phyloP scores from a whole-genome alignment of 2,329 filamentous ascomycete genomes.

The Epichloe gansuensis region DNA sequence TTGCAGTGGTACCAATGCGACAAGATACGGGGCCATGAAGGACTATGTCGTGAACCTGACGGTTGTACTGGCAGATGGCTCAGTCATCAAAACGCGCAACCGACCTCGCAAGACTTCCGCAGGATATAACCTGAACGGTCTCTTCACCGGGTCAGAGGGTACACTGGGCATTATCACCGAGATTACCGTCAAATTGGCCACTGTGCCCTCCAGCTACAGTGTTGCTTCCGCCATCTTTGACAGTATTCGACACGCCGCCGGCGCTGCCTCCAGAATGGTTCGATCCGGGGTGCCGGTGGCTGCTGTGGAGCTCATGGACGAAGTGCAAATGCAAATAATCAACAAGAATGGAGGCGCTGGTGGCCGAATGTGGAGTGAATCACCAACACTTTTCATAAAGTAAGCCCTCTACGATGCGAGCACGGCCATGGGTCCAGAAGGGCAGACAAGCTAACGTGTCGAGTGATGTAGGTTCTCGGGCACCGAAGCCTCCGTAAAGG shows the following conservation, averaged over 20 bases:
- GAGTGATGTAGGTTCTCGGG: slow-evolving; percentile 41
- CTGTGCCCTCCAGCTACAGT: slow-evolving; percentile 49
- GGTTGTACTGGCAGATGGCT: slow-evolving; percentile 57
- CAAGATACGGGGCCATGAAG: slow-evolving; percentile 63
- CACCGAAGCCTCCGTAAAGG: slow-evolving; percentile 47
- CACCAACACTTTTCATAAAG: slow-evolving; percentile 64
- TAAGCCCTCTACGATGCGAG: slow-evolving; percentile 8
- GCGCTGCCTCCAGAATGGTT: slow-evolving; percentile 52
- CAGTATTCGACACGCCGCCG: slow-evolving; percentile 47
- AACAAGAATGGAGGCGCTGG: slow-evolving; percentile 50
- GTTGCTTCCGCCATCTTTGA: slow-evolving; percentile 53
- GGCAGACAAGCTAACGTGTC: neutral
- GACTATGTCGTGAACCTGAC: slow-evolving; percentile 64
- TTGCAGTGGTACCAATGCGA: slow-evolving; percentile 49
- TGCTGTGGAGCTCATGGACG: slow-evolving; percentile 52
- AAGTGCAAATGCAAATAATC: slow-evolving; percentile 55
- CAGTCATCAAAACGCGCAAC: slow-evolving; percentile 51
- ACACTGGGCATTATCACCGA: slow-evolving; percentile 62
- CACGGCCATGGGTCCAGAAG: neutral
- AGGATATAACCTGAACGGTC: slow-evolving; percentile 57
- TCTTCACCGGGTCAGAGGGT: slow-evolving; percentile 61
- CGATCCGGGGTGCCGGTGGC: slow-evolving; percentile 53
- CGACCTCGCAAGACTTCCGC: slow-evolving; percentile 58
- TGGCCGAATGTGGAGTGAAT: slow-evolving; percentile 50
- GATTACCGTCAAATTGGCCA: slow-evolving; percentile 54